Base-by-base conservation (phyloP, 2,329 filamentous ascomycete genomes). In the Orbilia javanica region DNA sequence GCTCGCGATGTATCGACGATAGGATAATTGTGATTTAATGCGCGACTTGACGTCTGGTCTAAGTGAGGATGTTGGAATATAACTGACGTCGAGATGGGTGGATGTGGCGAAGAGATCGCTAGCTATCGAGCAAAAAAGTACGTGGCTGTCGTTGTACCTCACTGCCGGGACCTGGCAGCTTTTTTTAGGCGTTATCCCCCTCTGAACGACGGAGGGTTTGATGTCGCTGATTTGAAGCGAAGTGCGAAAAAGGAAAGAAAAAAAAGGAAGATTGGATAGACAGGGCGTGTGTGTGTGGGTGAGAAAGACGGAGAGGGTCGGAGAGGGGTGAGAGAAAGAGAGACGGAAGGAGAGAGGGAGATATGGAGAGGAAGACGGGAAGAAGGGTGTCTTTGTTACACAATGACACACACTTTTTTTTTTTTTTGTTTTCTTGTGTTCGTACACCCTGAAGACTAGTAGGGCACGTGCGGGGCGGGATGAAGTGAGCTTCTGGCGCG, bases 321-420 rank as follows among this genome's bases (percentile, higher is more conserved):
- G 18, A 15, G 15, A 50, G 46, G 11, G 46, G 10, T 13, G 46
- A 18, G 25, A 3, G 50, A 18, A n/a, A 15, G 22, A 36, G 66
- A 42, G 29, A 39, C 11, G 42, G 66, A 46, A 27, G 34, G 29
- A 65, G 31, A 29, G 44, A 34, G 29, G 7, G 18, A 39, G 50
- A 67, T n/a, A n/a, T n/a, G n/a, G 60, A 34, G n/a, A 36, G 29
- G 27, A 29, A 18, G 34, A 18, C 31, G 20, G 18, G n/a, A n/a
- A n/a, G n/a, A 27, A 18, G 31, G 34, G 5, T 11, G 55, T 42
- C 55, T 34, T 42, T 55, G 72, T 76, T 76, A 76, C 72, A 76
- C 72, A 76, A 76, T 76, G 72, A 69, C 72, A 76, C 72, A 76
- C 72, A 57, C 55, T 57, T 46, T 60, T 31, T n/a, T n/a, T n/a